Conservation (phyloP, 2,329 filamentous ascomycete genomes). For the Diaporthe sp. region DNA sequence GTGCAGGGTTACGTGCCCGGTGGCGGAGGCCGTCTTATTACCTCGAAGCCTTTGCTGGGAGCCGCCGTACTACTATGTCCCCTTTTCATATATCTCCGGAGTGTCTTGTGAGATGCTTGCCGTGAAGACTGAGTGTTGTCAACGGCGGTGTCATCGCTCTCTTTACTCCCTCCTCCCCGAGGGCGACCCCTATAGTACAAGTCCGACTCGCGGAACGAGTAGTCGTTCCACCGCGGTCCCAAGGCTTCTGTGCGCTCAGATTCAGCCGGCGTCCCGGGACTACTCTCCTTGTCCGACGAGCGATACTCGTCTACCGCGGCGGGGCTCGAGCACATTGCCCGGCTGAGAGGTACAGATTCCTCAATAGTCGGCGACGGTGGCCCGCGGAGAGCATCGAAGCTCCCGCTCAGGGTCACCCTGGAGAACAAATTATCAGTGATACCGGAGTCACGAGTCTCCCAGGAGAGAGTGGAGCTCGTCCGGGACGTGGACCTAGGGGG, state of each 20-base stretch:
- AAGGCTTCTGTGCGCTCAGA: constrained; percentile 36
- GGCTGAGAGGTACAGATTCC: not conserved
- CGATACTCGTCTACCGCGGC: not conserved
- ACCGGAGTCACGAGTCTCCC: constrained; percentile 3
- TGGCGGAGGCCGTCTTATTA: constrained; percentile 15
- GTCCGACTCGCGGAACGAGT: constrained; percentile 54
- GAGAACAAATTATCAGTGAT: not conserved
- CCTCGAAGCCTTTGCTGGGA: constrained; percentile 1
- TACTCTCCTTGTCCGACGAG: not conserved
- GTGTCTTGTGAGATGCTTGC: not conserved
- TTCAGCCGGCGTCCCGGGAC: not conserved
- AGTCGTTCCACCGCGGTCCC: constrained; percentile 50
- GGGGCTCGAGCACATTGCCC: constrained; percentile 4
- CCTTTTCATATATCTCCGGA: not conserved
- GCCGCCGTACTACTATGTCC: not conserved
- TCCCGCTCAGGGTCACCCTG: not conserved
- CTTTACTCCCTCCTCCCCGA: not conserved
- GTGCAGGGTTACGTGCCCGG: not conserved
- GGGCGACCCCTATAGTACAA: constrained; percentile 48
- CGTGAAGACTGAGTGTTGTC: not conserved
- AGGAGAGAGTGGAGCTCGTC: not conserved
- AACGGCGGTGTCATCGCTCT: not conserved
- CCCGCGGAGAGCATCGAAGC: not conserved
- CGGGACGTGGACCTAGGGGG: not conserved
- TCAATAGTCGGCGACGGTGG: not conserved